Conservation (phyloP, 192 early-diverging fungal species). For the Podila horticola region DNA sequence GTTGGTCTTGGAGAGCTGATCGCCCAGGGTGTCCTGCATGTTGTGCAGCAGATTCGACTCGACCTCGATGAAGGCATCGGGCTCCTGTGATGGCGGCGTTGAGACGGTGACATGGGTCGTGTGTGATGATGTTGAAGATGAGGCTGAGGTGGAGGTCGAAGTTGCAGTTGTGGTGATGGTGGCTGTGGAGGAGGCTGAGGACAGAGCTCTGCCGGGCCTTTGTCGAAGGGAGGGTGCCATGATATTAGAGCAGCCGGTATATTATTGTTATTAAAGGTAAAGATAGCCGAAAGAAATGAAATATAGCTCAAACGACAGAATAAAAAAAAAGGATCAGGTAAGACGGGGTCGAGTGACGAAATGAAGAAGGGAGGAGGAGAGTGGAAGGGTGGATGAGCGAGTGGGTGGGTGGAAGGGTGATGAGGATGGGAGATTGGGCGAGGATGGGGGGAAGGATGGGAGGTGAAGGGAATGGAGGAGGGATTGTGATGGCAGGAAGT, state of each 20-base stretch:
- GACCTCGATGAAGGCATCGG: slow-evolving; percentile 43
- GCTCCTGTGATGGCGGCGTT: not conserved
- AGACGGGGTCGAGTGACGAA: not conserved
- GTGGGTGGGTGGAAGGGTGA: not conserved
- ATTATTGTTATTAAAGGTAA: no score
- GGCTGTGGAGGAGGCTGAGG: slow-evolving; percentile 13
- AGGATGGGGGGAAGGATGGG: not conserved
- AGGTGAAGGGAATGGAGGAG: not conserved
- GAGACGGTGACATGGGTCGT: not conserved
- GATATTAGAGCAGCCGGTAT: not conserved
- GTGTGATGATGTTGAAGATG: not conserved
- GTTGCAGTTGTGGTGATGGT: slow-evolving; percentile 6
- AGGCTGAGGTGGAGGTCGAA: slow-evolving; percentile 1
- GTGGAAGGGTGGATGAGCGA: not conserved
- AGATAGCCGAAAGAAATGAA: no score
- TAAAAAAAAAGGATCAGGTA: no score
- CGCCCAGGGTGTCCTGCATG: slow-evolving; percentile 44
- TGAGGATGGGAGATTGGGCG: not conserved
- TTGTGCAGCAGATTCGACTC: slow-evolving; percentile 41
- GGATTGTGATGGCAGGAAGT: not conserved
- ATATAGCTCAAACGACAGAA: no score
- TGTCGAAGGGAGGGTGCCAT: slow-evolving; percentile 46
- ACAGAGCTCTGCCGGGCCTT: slow-evolving; percentile 18
- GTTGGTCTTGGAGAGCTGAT: slow-evolving; percentile 40
- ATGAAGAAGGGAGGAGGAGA: not conserved